These are phyloP conservation scores for Boletellus ananas DNA, from an alignment of 768 basidiomycete genomes.

Conservation along the genomic window DNA sequence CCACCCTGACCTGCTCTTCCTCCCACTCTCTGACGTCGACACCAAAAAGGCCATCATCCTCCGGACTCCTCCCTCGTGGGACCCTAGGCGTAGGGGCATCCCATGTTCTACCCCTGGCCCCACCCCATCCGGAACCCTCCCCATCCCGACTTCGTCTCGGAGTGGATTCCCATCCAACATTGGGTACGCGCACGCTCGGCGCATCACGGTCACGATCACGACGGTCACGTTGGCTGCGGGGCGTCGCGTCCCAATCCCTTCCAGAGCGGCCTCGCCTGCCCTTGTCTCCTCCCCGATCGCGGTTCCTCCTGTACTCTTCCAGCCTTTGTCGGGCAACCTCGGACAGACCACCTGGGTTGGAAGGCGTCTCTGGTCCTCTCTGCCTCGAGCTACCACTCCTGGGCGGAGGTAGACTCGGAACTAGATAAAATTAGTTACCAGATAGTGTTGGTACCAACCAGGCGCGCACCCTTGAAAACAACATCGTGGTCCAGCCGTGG, in stretches of 20 bases:
- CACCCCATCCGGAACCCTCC: conserved; percentile 64
- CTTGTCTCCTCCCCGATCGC: conserved; percentile 40
- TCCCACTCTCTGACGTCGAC: conserved; percentile 92
- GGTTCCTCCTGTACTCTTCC: conserved; percentile 70
- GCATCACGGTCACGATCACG: conserved; percentile 48
- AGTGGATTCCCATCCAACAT: conserved; percentile 93
- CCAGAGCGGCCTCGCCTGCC: conserved; percentile 40
- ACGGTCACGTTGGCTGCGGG: conserved; percentile 51
- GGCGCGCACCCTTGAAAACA: conserved; percentile 76
- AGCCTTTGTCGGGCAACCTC: conserved; percentile 65
- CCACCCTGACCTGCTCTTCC: conserved; percentile 88
- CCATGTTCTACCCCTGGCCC: conserved; percentile 56
- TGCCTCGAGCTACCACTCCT: conserved; percentile 60
- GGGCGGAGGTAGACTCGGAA: conserved; percentile 69
- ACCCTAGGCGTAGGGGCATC: conserved; percentile 81
- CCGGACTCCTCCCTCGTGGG: conserved; percentile 63
- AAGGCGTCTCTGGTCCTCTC: conserved; percentile 87
- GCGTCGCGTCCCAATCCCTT: conserved; percentile 56
- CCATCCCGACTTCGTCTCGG: conserved; percentile 56
- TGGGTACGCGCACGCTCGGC: conserved; percentile 86
- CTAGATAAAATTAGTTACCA: conserved; percentile 36
- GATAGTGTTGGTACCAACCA: too few relatives aligned
- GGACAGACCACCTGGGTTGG: conserved; percentile 86
- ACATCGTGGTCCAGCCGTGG: conserved; percentile 58
- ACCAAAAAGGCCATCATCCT: conserved; percentile 59